Evolutionary conservation across 345 rosid species (phyloP), one percentile per base, ranked within the genome.

Genomic region (Eucalyptus decipiens): DNA sequence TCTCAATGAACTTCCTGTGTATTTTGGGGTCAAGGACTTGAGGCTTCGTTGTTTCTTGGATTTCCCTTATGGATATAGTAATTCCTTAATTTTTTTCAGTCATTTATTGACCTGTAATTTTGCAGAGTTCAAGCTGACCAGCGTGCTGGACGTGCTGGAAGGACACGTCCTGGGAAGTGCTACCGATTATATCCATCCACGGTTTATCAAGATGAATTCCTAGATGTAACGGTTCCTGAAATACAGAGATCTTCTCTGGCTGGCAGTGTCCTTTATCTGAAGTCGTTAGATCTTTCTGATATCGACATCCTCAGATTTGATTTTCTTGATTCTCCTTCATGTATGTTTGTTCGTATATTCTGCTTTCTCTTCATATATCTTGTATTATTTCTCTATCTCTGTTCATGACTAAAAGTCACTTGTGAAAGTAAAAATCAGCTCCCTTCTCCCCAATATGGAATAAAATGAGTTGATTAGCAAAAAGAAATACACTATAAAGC

Each of bases 111-210:
- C 83, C 76, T 85, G 40, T 91, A 52, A 76, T 86, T 80, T 90
- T 93, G 90, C 91, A 98, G 99, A 94, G 98, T 98, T 67, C 99
- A 98, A 93, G 99, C 99, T 88, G 96, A 96, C 93, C 99, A 98
- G 91, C 97, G 99, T 86, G 98, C 96, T 48, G 99, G 99, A 90
- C 94, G 99, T 92, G 99, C 99, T 85, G 99, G 99, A 88, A 95
- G 99, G 94, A 97, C 99, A 47, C 94, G 97, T 89, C 97, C 99
- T 87, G 99, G 99, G 87, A 98, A 97, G 94, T 98, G 99, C 92
- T 98, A 98, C 88, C 95, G 98, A 34, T 87, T 98, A 87, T 98
- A 97, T 91, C 98, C 99, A 47, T 94, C 96, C 34, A 92, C 88
- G 32, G 89, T 95, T 89, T 97, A 95, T 91, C 92, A 95, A 49